Base-by-base conservation (phyloP, 352 stramenopile genomes). In the Pythium rishiriense region DNA sequence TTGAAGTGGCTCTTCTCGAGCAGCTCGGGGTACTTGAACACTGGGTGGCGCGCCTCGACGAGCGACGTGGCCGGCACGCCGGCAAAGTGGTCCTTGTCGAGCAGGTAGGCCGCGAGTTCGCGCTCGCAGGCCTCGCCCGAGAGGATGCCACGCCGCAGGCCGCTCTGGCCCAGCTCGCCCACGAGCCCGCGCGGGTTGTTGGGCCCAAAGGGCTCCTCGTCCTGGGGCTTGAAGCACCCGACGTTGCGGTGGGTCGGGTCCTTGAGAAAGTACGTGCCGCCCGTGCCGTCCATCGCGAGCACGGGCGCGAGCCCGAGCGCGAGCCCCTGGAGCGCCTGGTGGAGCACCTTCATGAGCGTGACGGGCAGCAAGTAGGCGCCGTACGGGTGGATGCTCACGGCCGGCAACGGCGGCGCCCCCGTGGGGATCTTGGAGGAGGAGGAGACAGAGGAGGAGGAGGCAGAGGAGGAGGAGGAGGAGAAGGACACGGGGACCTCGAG, bases 191-290 rank as follows among this genome's bases (percentile, higher is more conserved):
- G 89, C 11, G 97, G 97, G 76, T 99, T 99, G 73, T 98, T 98
- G 46, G 94, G 94, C 0, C 94, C 96, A 68, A 99, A 99, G 0
- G 97, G 97, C 64, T 99, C 98, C 70, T 99, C 98, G 71, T 99
- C 97, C 57, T 97, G 83, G 37, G 98, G 97, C 63, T 99, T 99
- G 74, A 99, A 99, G 26, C 98, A 98, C 22, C 89, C 93, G 24
- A 98, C 88, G 63, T 97, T 91, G 66, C 87, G 88, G 63, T 98
- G 97, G 8, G 83, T 80, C 5, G 92, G 84, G 74, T 98, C 94
- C 50, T 97, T 96, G 42, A 99, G 85, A 72, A 99, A 99, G 79
- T 99, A 99, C 17, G 96, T 98, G 50, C 97, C 97, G n/a, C 97
- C 96, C 0, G 91, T 98, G 59, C 97, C 97, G 72, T 99, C 97